Base-by-base conservation (phyloP, 768 basidiomycete genomes). In the Tylopilus vinaceipallidus region DNA sequence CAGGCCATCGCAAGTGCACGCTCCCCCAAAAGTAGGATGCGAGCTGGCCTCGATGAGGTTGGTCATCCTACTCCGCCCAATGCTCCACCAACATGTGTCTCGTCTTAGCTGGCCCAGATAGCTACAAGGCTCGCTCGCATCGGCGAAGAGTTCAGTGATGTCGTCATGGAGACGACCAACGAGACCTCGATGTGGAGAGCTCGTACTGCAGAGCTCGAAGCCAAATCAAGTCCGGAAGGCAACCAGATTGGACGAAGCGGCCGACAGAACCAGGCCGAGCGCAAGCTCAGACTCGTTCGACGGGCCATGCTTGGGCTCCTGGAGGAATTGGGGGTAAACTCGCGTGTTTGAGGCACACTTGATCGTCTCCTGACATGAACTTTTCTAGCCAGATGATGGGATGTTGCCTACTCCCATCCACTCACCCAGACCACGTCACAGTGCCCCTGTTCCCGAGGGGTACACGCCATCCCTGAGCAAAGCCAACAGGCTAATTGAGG, bases 241-340 rank as follows among this genome's bases (percentile, higher is more conserved):
- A 53, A 59, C 8, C 71, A 70, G 42, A 53, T 49, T 42, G 56
- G 73, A 17, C 61, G 60, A 32, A 53, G 51, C 26, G 64, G 62
- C 54, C 75, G 71, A 38, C 60, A 65, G 17, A 71, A 70, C 20
- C 67, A 60, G 2, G 59, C 70, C 41, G 49, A 68, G 17, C 66
- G 53, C 47, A 66, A 70, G 38, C 29, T 68, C 2, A 58, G 49
- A 9, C 67, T 73, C 41, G 64, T 75, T 24, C 63, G 68, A 17
- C 73, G 67, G 51, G 70, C 78, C 13, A 65, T 80, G 46, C 57
- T 65, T 33, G 71, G 74, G 50, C 61, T 81, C 24, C 43, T 79
- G 14, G 64, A 72, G 24, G 74, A 77, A 49, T 66, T 69, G 38
- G 71, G 73, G 61, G 66, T 73, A 57, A 59, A 53, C 36, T 47